Evolutionary conservation across 2,329 filamentous ascomycete species (phyloP).

Genomic region (Tolypocladium tropicale): DNA sequence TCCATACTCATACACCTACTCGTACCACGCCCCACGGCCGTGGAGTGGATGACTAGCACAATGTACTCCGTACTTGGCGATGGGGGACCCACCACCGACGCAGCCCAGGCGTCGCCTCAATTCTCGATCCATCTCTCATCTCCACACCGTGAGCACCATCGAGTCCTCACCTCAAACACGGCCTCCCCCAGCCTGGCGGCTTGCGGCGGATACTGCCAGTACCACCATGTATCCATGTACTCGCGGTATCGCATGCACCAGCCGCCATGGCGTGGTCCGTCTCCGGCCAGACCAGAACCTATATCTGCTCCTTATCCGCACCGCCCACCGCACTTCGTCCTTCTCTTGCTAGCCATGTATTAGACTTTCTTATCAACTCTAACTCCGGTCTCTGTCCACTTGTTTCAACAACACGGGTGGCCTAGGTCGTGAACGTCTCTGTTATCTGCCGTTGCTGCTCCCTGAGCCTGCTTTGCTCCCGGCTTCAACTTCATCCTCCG

Average conservation of each 20-base stretch:
- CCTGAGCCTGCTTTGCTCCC: not conserved
- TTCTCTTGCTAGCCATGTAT: not conserved
- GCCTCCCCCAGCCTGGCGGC: constrained; percentile 2
- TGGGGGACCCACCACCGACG: not conserved
- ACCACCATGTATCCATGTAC: not conserved
- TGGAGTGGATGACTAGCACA: not conserved
- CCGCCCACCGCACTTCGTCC: not conserved
- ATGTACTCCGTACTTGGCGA: not conserved
- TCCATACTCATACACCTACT: too few relatives aligned
- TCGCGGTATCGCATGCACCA: not conserved
- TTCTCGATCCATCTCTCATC: constrained; percentile 6
- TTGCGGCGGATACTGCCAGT: constrained; percentile 7
- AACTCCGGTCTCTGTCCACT: not conserved
- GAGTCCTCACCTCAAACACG: constrained; percentile 6
- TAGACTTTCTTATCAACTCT: not conserved
- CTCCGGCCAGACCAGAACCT: not conserved
- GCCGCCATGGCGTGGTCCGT: not conserved
- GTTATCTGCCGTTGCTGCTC: not conserved
- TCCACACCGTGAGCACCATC: constrained; percentile 7
- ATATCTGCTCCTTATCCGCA: constrained; percentile 5
- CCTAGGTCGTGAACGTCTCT: not conserved
- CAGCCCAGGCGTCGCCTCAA: constrained; percentile 3
- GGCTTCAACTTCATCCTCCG: not conserved
- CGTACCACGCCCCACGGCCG: not conserved
- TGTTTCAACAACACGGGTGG: constrained; percentile 1